phyloP scores from a whole-genome alignment of 1,284 basidiomycete species.

The Pseudozyma hubeiensis region DNA sequence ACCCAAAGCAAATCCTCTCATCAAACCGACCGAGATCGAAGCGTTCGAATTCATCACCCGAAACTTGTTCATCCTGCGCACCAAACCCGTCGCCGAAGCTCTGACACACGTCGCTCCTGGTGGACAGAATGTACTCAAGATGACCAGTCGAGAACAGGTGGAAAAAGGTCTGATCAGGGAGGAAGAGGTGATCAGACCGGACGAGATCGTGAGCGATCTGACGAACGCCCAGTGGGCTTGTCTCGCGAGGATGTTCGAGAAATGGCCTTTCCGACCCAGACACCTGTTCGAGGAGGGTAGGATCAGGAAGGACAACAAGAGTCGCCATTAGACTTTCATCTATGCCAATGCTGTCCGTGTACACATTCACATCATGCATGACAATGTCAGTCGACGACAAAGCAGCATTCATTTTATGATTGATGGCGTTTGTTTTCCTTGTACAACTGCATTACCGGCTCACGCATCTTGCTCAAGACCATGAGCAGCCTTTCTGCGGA shows the following conservation, averaged over 20 bases:
- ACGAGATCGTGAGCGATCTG: conserved; percentile 50
- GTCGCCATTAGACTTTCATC: conserved; percentile 13
- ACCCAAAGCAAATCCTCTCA: conserved; percentile 46
- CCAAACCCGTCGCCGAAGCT: conserved; percentile 48
- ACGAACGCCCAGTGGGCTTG: conserved; percentile 62
- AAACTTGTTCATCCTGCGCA: conserved; percentile 61
- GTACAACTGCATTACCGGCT: neutral
- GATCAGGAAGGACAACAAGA: conserved; percentile 35
- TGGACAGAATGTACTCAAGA: conserved; percentile 59
- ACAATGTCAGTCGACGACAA: neutral
- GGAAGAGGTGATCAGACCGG: conserved; percentile 49
- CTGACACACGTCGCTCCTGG: conserved; percentile 63
- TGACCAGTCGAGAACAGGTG: conserved; percentile 43
- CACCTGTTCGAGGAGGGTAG: conserved; percentile 57
- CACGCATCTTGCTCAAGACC: conserved; percentile 55
- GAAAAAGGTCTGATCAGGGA: conserved; percentile 31
- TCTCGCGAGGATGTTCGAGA: conserved; percentile 62
- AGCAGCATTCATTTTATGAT: conserved; percentile 10
- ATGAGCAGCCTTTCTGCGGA: conserved; percentile 62
- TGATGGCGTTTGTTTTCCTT: neutral
- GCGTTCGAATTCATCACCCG: conserved; percentile 62
- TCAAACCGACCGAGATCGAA: conserved; percentile 54
- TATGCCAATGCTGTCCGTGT: neutral
- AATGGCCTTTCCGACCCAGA: conserved; percentile 65
- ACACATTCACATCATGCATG: too few species aligned